Conservation (phyloP, 1,284 basidiomycete genomes). For the Lentinula novae-zelandiae region DNA sequence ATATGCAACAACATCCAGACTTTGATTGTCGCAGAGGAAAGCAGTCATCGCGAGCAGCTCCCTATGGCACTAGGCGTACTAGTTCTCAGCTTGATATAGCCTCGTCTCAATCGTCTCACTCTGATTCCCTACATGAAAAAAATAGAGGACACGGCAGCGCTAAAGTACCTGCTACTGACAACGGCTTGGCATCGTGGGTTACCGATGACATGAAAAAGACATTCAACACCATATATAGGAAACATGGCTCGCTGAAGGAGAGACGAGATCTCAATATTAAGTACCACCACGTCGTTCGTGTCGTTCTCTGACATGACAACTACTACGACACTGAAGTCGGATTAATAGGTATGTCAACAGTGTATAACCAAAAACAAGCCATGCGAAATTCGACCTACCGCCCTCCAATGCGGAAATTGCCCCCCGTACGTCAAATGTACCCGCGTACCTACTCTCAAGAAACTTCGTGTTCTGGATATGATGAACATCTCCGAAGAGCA, state of each 20-base stretch:
- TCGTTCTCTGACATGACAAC: neutral
- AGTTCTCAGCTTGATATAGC: too few species aligned
- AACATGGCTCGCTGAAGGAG: neutral
- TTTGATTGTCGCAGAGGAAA: too few species aligned
- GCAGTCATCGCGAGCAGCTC: too few species aligned
- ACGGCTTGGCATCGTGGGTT: neutral
- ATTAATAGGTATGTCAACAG: neutral
- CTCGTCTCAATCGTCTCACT: too few species aligned
- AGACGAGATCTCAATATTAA: slow-evolving; percentile 1
- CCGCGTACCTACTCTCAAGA: neutral
- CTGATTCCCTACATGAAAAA: too few species aligned
- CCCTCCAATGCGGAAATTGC: neutral
- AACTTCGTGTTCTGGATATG: neutral
- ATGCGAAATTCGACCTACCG: neutral
- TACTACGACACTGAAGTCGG: neutral
- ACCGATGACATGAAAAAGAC: neutral
- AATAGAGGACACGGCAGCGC: too few species aligned
- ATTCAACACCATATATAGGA: neutral
- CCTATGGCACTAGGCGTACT: too few species aligned
- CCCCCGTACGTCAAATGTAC: slow-evolving; percentile 1
- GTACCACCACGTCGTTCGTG: neutral
- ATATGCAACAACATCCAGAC: neutral
- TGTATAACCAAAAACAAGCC: neutral
- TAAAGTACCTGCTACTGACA: neutral
- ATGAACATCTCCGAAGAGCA: slow-evolving; percentile 1